phyloP scores from a whole-genome alignment of 495 filamentous ascomycete species.

The Tricharina praecox region DNA sequence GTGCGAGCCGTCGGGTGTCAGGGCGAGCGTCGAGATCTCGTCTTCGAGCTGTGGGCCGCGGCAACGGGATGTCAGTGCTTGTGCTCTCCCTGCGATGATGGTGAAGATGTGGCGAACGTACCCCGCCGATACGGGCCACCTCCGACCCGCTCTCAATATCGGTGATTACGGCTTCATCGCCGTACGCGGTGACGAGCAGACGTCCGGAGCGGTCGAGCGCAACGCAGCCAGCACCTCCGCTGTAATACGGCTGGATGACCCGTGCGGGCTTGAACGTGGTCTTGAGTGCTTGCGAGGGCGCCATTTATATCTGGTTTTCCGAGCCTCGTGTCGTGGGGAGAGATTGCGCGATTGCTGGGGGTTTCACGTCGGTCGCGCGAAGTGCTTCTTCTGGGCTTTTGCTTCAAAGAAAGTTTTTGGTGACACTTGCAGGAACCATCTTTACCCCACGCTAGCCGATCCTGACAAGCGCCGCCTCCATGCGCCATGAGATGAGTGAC shows the following conservation, averaged over 20 bases:
- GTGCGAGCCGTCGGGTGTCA: conserved; percentile 76
- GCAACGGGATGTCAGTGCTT: too few relatives aligned
- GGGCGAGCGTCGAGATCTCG: conserved; percentile 64
- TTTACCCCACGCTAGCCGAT: too few relatives aligned
- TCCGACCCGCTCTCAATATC: conserved; percentile 68
- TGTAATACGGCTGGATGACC: conserved; percentile 82
- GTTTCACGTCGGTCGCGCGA: background rate
- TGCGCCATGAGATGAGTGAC: too few relatives aligned
- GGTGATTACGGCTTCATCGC: conserved; percentile 77
- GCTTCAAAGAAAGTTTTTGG: conserved; percentile 4
- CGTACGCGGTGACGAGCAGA: conserved; percentile 69
- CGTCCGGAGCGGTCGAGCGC: conserved; percentile 65
- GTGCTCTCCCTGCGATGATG: too few relatives aligned
- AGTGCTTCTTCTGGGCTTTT: background rate
- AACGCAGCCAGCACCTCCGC: conserved; percentile 54
- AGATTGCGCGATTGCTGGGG: background rate
- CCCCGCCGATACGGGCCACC: conserved; percentile 75
- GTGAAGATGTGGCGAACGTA: conserved; percentile 31
- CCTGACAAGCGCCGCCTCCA: too few relatives aligned
- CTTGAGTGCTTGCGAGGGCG: conserved; percentile 30
- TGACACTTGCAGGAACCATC: background rate
- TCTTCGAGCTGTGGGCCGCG: conserved; percentile 64
- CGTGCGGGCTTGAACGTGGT: conserved; percentile 74
- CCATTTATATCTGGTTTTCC: background rate
- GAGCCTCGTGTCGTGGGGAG: background rate